Evolutionary conservation across 1,284 basidiomycete genomes (phyloP), one percentile per base, ranked within the genome.

Genomic region (Tremellales sp.): DNA sequence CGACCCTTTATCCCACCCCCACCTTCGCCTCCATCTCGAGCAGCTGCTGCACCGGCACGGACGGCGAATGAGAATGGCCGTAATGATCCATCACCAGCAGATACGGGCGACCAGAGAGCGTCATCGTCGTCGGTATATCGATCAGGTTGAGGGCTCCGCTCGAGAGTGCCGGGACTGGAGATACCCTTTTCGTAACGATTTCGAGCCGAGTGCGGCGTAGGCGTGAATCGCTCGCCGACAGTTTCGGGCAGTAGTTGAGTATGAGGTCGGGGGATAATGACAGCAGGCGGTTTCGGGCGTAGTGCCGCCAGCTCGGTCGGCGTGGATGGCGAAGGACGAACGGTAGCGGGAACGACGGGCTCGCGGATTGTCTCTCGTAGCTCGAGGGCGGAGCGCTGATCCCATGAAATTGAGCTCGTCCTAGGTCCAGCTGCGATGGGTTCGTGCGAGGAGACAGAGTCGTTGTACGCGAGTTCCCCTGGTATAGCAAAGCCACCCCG

Each of bases 31-130:
- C 60, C 62, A 23, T 58, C 61, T 31, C 61, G 31, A 12, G 48
- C 56, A 3, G 54, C 52, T 6, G 52, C 53, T 8, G 67, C 68
- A 22, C 68, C 69, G 4, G 73, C 69, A 19, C 68, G 56, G 3
- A 72, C 69, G 2, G 72, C 71, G 54, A 72, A 72, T 21, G 70
- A 73, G 58, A 75, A 75, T 8, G 73, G 73, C 17, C 73, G 52
- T 21, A 72, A 48, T 26, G 57, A 57, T 10, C 46, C 57, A 21
- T 51, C 60, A 0, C 56, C 56, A 2, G 61, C 65, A 2, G 64
- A 61, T 2, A 57, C 48, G 5, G 62, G 65, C 13, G 58, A 54
- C 67, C 67, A 72, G 15, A 62, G 47, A 21, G 63, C 67, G 29
- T 70, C 68, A 19, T 62, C 63, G 44, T 59, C 60, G 10, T 57